Evolutionary conservation across 805 yeast species (phyloP).

Genomic region (Clavispora phyllophila): DNA sequence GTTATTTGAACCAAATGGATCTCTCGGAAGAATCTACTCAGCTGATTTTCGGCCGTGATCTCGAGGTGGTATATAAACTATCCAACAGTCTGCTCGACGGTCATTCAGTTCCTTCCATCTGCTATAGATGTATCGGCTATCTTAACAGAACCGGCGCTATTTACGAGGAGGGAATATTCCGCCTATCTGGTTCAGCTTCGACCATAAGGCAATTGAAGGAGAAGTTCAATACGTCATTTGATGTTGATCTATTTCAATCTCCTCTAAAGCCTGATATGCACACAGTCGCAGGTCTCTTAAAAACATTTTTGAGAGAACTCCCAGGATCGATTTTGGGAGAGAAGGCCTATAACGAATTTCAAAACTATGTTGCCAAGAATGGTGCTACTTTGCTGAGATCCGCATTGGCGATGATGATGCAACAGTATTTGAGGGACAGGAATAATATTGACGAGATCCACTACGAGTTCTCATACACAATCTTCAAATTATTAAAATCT

Average conservation of each 20-base stretch:
- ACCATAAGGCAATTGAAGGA: slow-evolving; percentile 66
- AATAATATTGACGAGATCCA: slow-evolving; percentile 49
- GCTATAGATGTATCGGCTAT: slow-evolving; percentile 68
- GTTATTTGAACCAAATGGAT: slow-evolving; percentile 31
- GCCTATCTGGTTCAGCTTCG: slow-evolving; percentile 84
- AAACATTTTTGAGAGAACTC: slow-evolving; percentile 73
- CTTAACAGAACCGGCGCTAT: slow-evolving; percentile 63
- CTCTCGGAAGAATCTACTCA: slow-evolving; percentile 32
- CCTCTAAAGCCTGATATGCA: slow-evolving; percentile 62
- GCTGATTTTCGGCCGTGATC: slow-evolving; percentile 60
- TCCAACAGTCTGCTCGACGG: slow-evolving; percentile 46
- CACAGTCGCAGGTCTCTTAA: slow-evolving; percentile 80
- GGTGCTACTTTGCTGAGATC: slow-evolving; percentile 16
- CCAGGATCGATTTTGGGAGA: slow-evolving; percentile 66
- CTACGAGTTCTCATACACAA: slow-evolving; percentile 53
- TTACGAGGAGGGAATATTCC: slow-evolving; percentile 86
- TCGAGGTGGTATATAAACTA: slow-evolving; percentile 46
- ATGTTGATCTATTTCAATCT: slow-evolving; percentile 56
- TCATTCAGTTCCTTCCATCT: slow-evolving; percentile 63
- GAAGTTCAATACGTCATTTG: slow-evolving; percentile 60
- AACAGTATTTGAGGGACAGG: slow-evolving; percentile 27
- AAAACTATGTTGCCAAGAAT: slow-evolving; percentile 7
- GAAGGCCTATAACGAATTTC: slow-evolving; percentile 30
- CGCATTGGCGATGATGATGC: slow-evolving; percentile 22
- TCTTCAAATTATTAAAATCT: slow-evolving; percentile 63